Conservation (phyloP, 257 asterid species). For the Primulina eburnea region DNA sequence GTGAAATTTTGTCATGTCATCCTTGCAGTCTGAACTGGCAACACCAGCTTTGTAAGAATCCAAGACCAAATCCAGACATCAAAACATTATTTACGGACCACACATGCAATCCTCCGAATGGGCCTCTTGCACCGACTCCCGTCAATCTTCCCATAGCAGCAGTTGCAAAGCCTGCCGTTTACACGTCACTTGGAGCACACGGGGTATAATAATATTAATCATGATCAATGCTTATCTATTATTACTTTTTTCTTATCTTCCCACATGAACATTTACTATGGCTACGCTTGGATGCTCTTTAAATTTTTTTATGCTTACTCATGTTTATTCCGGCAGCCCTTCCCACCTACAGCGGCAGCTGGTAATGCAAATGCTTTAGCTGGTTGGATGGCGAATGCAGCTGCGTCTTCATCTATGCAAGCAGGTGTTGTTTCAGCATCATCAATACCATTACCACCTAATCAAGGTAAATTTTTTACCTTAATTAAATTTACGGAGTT, state of each 20-base stretch:
- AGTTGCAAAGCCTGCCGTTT: constrained; percentile 73
- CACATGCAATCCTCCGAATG: constrained; percentile 77
- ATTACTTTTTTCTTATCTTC: constrained; percentile 4
- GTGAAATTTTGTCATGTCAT: constrained; percentile 6
- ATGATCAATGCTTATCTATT: background rate
- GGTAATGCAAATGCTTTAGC: constrained; percentile 92
- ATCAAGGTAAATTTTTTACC: constrained; percentile 61
- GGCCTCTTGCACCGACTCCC: constrained; percentile 73
- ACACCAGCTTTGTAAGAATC: constrained; percentile 96
- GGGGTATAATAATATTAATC: constrained; percentile 47
- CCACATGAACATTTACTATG: constrained; percentile 14
- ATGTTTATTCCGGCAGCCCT: constrained; percentile 58
- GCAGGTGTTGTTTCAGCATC: constrained; percentile 93
- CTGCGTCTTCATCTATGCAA: constrained; percentile 95
- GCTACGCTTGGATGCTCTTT: constrained; percentile 8
- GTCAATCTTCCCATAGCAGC: constrained; percentile 74
- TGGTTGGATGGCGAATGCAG: constrained; percentile 98
- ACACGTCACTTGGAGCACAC: constrained; percentile 82
- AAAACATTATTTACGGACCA: constrained; percentile 86
- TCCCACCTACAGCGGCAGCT: constrained; percentile 78
- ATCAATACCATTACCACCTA: constrained; percentile 79
- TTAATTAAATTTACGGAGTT: constrained; percentile 19
- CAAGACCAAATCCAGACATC: constrained; percentile 91
- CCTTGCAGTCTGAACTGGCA: constrained; percentile 92
- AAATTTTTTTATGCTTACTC: background rate